A percentile compares a stretch with the other conserved stretches of the same genome.
These are phyloP conservation scores for Hanseniaspora nectarophila DNA, from an alignment of 805 yeast genomes.

Conservation along the genomic window DNA sequence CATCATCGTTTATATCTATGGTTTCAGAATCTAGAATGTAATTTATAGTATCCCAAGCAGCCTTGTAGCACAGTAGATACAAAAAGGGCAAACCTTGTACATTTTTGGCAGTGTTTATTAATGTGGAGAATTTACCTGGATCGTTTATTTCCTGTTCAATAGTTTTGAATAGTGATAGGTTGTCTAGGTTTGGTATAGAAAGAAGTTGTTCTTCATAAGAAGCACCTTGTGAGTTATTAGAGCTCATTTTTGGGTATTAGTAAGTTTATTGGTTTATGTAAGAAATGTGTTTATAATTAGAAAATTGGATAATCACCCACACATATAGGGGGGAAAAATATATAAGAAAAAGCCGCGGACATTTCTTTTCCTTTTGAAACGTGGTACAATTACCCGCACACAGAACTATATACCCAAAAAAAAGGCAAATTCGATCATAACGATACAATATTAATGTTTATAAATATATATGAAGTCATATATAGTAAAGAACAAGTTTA, in stretches of 20 bases:
- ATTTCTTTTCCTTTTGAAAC: no score
- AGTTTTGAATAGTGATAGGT: constrained; percentile 55
- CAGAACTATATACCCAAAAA: no score
- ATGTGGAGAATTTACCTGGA: constrained; percentile 28
- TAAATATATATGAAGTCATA: no score
- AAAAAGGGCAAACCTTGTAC: constrained; percentile 71
- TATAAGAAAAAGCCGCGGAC: no score
- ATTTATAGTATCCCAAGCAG: constrained; percentile 79
- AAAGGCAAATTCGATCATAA: no score
- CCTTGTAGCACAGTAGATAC: constrained; percentile 70
- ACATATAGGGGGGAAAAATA: no score
- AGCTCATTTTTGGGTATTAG: background rate
- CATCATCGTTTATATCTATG: constrained; percentile 15
- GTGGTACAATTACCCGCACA: no score
- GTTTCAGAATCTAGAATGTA: constrained; percentile 61
- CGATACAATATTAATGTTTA: no score
- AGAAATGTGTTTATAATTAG: no score
- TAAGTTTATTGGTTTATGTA: no score
- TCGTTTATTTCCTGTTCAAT: constrained; percentile 38
- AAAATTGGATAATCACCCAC: no score
- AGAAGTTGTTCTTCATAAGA: constrained; percentile 63
- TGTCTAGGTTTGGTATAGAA: constrained; percentile 82
- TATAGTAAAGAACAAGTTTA: no score
- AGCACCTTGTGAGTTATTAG: constrained; percentile 48
- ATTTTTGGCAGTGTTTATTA: constrained; percentile 61